Evolutionary conservation across 345 rosid species (phyloP), one percentile per base, ranked within the genome.

Genomic region (Eucalyptus melliodora): DNA sequence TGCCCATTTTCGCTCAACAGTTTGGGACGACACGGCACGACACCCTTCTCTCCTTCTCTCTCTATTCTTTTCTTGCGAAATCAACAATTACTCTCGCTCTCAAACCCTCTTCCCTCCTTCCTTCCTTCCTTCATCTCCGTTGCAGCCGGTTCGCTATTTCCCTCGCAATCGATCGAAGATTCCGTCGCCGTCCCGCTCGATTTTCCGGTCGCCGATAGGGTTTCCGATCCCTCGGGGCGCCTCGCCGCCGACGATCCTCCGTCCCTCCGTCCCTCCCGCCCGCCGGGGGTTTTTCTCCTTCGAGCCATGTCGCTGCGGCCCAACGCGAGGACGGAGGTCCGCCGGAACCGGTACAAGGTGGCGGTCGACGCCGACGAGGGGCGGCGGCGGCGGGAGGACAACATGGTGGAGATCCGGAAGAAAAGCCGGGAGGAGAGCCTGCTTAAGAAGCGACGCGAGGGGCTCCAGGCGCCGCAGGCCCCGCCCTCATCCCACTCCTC

Each of bases 371-470:
- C 97, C 8, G 98, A 96, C 19, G 99, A 97, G 91, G 99, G 98
- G 8, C 91, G 99, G 44, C 93, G 99, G 92, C 93, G 99, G 90
- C 91, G 99, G 86, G 99, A 97, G 92, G 99, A 97, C 87, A 95
- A 95, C 92, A 93, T 97, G 98, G 98, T 97, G 81, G 99, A 97
- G 97, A 97, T 97, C 96, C 94, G 99, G 34, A 97, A 97, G 94
- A 97, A 60, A 81, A 94, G 95, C 83, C 92, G 98, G 81, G 99
- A 97, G 88, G 99, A 97, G 92, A 95, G 97, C 95, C 92, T 97
- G 88, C 95, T 93, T 91, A 97, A 97, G 94, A 97, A 97, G 92
- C 93, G 99, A 26, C 97, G 99, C 6, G 99, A 97, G 86, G 97
- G 96, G 44, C 92, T 97, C 27, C 97, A 94, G 88, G 90, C 95